A percentile compares a stretch with the other conserved stretches of the same genome.
Evolutionary conservation across 176 grass and related monocot genomes (phyloP).

Genomic region (Rhynchospora tenuis): DNA sequence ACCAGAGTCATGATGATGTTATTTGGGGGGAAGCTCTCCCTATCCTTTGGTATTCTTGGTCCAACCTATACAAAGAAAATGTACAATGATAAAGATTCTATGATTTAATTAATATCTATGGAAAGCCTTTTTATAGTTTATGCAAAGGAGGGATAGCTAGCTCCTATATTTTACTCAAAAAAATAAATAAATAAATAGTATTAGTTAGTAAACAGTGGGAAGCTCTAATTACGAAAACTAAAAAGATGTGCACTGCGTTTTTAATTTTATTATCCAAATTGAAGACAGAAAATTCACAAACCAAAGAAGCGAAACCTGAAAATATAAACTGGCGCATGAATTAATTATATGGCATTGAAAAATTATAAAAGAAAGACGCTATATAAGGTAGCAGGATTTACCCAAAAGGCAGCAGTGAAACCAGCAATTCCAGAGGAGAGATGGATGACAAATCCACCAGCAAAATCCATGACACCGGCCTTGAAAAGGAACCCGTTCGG

Average conservation of each 20-base stretch:
- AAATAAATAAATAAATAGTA: no score
- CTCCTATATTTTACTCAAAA: no score
- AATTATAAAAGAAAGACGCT: neutral
- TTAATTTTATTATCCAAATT: neutral
- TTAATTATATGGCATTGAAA: neutral
- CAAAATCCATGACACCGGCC: conserved; percentile 75
- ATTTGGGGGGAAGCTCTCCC: conserved; percentile 73
- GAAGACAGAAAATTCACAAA: neutral
- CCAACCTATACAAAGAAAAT: conserved; percentile 29
- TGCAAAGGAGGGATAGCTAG: neutral
- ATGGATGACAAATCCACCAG: conserved; percentile 71
- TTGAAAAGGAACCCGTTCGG: conserved; percentile 73
- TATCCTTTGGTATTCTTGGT: conserved; percentile 57
- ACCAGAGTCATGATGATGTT: conserved; percentile 60
- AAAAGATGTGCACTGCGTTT: neutral
- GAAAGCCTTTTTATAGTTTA: neutral
- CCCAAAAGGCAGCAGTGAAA: conserved; percentile 67
- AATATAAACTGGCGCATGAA: neutral
- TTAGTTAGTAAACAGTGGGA: neutral
- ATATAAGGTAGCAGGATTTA: neutral
- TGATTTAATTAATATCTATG: neutral
- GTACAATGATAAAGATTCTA: neutral
- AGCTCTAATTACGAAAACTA: neutral
- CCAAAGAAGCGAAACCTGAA: neutral
- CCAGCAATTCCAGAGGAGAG: conserved; percentile 68